These are phyloP conservation scores for Rhodotorula sp. DNA, from an alignment of 1,284 basidiomycete genomes.

Conservation along the genomic window DNA sequence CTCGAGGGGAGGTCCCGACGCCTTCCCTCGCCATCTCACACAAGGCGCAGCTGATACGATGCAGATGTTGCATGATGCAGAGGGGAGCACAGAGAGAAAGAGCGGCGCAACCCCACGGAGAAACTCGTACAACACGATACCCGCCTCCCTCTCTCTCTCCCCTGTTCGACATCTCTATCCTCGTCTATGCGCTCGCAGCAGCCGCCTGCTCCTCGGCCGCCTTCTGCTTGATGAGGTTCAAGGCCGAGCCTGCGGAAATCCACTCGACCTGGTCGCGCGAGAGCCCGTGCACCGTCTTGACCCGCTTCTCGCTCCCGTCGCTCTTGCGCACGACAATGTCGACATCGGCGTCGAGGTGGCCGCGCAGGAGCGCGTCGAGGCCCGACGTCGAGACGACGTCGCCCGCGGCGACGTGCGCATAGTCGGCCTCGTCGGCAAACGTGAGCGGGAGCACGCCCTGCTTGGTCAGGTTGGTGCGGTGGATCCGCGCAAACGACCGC, in stretches of 20 bases:
- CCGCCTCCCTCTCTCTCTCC: not conserved
- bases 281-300: conserved; percentile 82
- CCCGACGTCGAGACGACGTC: conserved; percentile 66
- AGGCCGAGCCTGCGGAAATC: conserved; percentile 70
- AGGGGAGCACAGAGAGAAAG: too few species aligned
- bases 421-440: conserved; percentile 84
- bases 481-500: conserved; percentile 96
- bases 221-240: conserved; percentile 59
- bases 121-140: too few species aligned
- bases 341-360: conserved; percentile 59
- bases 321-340: conserved; percentile 69
- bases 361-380: conserved; percentile 57
- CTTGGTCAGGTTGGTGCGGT: conserved; percentile 83
- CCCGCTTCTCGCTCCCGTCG: conserved; percentile 65
- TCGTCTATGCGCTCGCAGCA: not conserved
- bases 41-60: too few species aligned
- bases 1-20: too few species aligned
- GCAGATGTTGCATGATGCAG: too few species aligned
- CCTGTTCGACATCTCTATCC: not conserved
- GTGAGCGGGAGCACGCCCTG: conserved; percentile 91
- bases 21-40: too few species aligned
- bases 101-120: too few species aligned
- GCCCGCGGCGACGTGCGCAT: conserved; percentile 75
- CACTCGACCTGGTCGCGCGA: conserved; percentile 67
- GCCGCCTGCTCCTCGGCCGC: conserved; percentile 21